phyloP scores from a whole-genome alignment of 768 basidiomycete species.

The Rhodotorula graminis region DNA sequence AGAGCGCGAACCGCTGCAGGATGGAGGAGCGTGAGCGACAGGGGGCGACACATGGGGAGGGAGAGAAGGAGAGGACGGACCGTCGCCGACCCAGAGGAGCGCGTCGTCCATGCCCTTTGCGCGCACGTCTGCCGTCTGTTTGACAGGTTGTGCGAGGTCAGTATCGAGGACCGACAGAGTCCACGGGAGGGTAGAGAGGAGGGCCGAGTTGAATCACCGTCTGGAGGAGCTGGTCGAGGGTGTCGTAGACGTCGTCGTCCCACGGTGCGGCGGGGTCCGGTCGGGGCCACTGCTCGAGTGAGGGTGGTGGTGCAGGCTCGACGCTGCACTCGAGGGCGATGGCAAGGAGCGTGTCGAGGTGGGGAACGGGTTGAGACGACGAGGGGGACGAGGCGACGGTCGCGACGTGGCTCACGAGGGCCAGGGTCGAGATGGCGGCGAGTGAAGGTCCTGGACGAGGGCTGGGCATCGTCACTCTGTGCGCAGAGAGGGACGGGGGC shows the following conservation, averaged over 20 bases:
- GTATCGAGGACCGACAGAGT: too few species aligned
- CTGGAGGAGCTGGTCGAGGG: background rate
- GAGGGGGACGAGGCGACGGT: conserved; percentile 54
- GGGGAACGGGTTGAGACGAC: conserved; percentile 47
- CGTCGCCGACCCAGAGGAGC: conserved; percentile 2
- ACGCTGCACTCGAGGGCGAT: conserved; percentile 79
- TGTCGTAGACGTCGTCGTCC: background rate
- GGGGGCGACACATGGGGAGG: background rate
- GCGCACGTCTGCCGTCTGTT: background rate
- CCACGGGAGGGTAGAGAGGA: too few species aligned
- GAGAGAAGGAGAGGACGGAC: background rate
- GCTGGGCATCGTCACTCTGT: too few species aligned
- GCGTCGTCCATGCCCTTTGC: background rate
- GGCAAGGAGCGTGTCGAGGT: conserved; percentile 55
- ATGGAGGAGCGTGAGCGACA: too few species aligned
- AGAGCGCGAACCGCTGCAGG: conserved; percentile 10
- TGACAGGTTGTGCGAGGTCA: too few species aligned
- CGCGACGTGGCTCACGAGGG: conserved; percentile 54
- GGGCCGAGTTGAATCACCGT: background rate
- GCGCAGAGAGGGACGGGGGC: too few species aligned
- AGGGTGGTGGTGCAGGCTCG: conserved; percentile 55
- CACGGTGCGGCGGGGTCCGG: background rate
- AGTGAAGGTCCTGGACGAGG: background rate
- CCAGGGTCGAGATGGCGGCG: background rate
- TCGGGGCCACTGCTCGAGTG: background rate